Base-by-base conservation (phyloP, 768 basidiomycete species). In the Mrakia blollopis region DNA sequence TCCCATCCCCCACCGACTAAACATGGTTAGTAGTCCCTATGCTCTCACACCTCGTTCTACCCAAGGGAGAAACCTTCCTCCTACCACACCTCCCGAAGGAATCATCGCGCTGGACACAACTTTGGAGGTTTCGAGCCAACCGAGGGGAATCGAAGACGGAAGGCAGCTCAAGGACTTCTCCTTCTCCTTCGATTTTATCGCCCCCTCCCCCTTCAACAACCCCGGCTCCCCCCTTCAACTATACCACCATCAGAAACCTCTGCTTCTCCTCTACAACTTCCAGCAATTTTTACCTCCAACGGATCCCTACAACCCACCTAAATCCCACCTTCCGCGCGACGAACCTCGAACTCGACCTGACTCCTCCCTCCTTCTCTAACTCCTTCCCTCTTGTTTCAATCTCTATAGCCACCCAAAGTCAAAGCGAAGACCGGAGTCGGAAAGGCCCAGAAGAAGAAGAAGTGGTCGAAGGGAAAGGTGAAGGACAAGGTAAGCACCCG, bases 381-480 rank as follows among this genome's bases (percentile, higher is more conserved):
- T 30, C 13, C 37, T 13, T 65, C 50, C 57, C 8, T 44, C 37
- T 18, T 41, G 61, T 50, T 9, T 11, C 11, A 5, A 41, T 21
- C 13, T 50, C 47, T 50, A 16, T 50, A 50, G 77, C 77, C 77
- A n/a, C 77, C 77, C 44, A 78, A 78, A 78, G 77, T 70, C 69
- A 77, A 77, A 44, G 77, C 77, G 65, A 73, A 73, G 67, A 70
- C 88, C 80, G 80, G 79, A 35, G 90, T 91, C 80, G 91, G 92
- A 84, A 94, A 94, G 85, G 86, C 91, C 83, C 93, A 92, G 79
- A 98, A 98, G 89, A 98, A 98, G 89, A 98, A 98, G 93, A 98
- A 98, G 89, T 98, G 95, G 95, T 97, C 93, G 81, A 98, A 98
- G 89, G 97, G 97, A 85, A 98, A 98, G 87, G 97, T 99, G 85